These are phyloP conservation scores for Mitragyna speciosa DNA, from an alignment of 257 asterid species.

Conservation along the genomic window DNA sequence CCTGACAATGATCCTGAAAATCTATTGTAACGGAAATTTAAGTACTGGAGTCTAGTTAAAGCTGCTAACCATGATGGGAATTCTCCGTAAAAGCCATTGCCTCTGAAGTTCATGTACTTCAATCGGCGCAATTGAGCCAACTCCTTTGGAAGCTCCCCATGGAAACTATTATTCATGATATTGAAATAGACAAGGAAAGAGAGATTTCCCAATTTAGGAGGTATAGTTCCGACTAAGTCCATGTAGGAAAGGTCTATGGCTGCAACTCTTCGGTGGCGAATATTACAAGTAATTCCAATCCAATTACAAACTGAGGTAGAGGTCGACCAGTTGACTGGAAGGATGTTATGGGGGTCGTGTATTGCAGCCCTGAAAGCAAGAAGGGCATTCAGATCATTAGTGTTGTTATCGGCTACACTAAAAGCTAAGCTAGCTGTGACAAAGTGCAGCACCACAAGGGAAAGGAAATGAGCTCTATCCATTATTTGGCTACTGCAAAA, in stretches of 20 bases:
- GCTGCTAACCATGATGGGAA: constrained; percentile 17
- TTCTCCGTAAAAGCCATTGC: constrained; percentile 18
- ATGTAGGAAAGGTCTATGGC: neutral
- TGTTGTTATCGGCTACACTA: neutral
- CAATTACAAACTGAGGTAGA: no score
- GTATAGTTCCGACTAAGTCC: neutral
- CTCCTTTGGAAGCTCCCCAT: constrained; percentile 17
- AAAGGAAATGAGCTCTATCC: neutral
- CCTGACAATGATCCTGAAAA: neutral
- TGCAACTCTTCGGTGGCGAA: no score
- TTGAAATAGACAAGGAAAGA: constrained; percentile 24
- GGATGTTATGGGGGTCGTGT: no score
- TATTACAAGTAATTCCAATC: no score
- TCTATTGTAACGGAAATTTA: neutral
- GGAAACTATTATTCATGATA: constrained; percentile 19
- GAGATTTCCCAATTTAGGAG: constrained; percentile 7
- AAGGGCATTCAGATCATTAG: neutral
- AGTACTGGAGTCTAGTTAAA: constrained; percentile 8
- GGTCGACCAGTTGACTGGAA: no score
- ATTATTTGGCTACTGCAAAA: no score
- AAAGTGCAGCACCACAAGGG: neutral
- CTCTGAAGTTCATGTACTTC: neutral
- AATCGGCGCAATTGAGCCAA: constrained; percentile 2
- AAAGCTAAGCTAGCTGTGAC: neutral
- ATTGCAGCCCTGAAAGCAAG: neutral